phyloP scores from a whole-genome alignment of 2,329 filamentous ascomycete species.

The Diaporthe australafricana region DNA sequence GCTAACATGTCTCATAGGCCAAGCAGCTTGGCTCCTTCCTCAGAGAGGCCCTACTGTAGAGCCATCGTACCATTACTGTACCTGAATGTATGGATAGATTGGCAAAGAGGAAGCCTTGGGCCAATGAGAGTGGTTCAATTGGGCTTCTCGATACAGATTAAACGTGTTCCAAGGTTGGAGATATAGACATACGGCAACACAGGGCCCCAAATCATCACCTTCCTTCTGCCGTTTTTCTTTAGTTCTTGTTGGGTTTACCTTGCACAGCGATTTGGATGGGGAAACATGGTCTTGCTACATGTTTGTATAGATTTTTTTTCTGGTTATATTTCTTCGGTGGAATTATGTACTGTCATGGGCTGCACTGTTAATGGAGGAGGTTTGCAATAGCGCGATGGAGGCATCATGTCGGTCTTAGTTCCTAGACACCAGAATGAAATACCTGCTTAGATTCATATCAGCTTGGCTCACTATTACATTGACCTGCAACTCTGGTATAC shows the following conservation, averaged over 20 bases:
- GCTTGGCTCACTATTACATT: background rate
- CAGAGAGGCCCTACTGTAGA: conserved; percentile 48
- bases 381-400: background rate
- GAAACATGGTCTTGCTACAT: background rate
- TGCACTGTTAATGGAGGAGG: conserved; percentile 4
- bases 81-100: background rate
- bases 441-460: background rate
- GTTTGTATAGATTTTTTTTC: conserved; percentile 1
- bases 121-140: background rate
- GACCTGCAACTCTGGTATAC: background rate
- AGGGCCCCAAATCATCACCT: conserved; percentile 4
- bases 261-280: conserved; percentile 9
- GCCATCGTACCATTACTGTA: too few relatives aligned
- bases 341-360: conserved; percentile 19
- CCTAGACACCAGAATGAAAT: conserved; percentile 27
- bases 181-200: conserved; percentile 5
- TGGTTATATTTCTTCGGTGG: background rate
- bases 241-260: background rate
- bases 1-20: conserved; percentile 43
- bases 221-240: background rate
- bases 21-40: conserved; percentile 51
- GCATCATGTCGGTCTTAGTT: conserved; percentile 19
- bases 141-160: background rate
- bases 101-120: background rate
- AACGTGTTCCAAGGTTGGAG: background rate